These are phyloP conservation scores for Fraxinus sp. DNA, from an alignment of 305 asterid genomes.

Conservation along the genomic window DNA sequence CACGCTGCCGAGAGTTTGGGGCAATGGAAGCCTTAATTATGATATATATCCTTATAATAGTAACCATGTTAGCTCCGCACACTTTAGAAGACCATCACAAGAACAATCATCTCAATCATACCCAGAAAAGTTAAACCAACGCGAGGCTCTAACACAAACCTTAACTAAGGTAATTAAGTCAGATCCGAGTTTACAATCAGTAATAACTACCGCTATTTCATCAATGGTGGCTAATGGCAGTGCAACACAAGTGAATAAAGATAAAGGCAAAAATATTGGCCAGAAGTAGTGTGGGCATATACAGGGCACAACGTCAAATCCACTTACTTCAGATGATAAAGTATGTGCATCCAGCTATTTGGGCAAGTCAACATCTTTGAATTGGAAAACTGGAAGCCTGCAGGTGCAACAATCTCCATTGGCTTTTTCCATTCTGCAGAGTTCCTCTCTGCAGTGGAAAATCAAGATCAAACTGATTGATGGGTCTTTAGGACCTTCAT, in stretches of 20 bases:
- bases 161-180: constrained; percentile 74
- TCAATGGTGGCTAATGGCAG: constrained; percentile 50
- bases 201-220: constrained; percentile 67
- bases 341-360: constrained; percentile 23
- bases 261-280: constrained; percentile 26
- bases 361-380: constrained; percentile 13
- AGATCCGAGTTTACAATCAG: constrained; percentile 71
- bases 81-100: constrained; percentile 36
- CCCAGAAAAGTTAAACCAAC: constrained; percentile 36
- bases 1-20: constrained; percentile 36
- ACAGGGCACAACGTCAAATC: constrained; percentile 16
- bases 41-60: constrained; percentile 23
- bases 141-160: constrained; percentile 65
- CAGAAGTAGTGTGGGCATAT: constrained; percentile 30
- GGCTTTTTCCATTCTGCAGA: constrained; percentile 20
- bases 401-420: constrained; percentile 23
- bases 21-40: constrained; percentile 34
- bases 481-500: neutral
- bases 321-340: constrained; percentile 22
- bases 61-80: constrained; percentile 21
- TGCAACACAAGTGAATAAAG: constrained; percentile 19
- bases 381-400: constrained; percentile 14
- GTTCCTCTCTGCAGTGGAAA: constrained; percentile 20
- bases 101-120: constrained; percentile 33
- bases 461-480: constrained; percentile 25